Percentiles rank a stretch among this genome's conserved stretches.
Conservation (phyloP, 2,329 filamentous ascomycete species). For the Grosmannia clavigera region DNA sequence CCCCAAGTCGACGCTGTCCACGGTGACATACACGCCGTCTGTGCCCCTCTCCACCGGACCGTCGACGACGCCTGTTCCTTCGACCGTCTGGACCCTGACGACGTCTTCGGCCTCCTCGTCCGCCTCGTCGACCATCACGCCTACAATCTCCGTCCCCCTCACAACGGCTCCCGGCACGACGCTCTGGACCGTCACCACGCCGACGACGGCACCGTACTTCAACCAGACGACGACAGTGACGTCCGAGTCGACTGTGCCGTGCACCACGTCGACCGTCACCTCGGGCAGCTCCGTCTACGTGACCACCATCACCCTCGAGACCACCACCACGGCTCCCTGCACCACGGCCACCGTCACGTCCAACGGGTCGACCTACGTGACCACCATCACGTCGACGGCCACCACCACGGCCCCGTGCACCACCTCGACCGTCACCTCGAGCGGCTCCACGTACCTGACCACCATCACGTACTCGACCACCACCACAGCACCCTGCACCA, state of each 20-base stretch:
- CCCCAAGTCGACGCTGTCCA: neutral
- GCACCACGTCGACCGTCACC: neutral
- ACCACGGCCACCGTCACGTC: neutral
- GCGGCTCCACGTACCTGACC: neutral
- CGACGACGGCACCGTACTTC: neutral
- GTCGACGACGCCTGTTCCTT: neutral
- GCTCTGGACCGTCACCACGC: neutral
- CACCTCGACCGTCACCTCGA: neutral
- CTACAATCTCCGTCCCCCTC: neutral
- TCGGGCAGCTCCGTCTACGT: neutral
- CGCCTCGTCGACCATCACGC: neutral
- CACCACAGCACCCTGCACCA: neutral
- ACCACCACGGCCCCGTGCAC: neutral
- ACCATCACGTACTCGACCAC: neutral
- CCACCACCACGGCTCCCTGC: slow-evolving; percentile 5
- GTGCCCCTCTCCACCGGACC: neutral
- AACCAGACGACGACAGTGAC: neutral
- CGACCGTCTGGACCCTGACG: neutral
- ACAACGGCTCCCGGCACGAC: neutral
- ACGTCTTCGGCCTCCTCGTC: neutral
- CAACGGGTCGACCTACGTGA: neutral
- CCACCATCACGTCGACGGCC: neutral
- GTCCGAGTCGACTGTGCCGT: neutral
- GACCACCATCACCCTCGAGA: neutral
- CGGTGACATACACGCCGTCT: neutral